Evolutionary conservation across 306 rosid species (phyloP).

Genomic region (Mucuna pruriens): DNA sequence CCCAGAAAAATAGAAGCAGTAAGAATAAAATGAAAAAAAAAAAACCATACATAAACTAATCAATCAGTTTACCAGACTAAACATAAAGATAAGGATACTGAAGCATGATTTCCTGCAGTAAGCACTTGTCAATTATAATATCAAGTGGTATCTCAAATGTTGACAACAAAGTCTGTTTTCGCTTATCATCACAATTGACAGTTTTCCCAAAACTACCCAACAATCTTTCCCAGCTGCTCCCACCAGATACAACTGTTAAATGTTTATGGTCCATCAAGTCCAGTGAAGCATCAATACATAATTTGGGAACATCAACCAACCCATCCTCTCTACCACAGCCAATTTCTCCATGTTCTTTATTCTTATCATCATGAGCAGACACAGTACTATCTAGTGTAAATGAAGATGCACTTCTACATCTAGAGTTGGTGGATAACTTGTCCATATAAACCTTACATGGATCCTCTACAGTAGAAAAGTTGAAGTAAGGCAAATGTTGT

Average conservation of each 20-base stretch:
- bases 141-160: slow-evolving; percentile 86
- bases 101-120: slow-evolving; percentile 84
- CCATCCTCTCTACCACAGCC: slow-evolving; percentile 42
- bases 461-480: slow-evolving; percentile 75
- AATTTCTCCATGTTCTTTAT: slow-evolving; percentile 41
- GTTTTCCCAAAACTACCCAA: slow-evolving; percentile 56
- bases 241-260: slow-evolving; percentile 63
- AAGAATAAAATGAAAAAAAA: slow-evolving; percentile 14
- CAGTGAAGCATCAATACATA: slow-evolving; percentile 44
- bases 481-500: slow-evolving; percentile 60
- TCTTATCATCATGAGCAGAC: slow-evolving; percentile 42
- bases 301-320: slow-evolving; percentile 42
- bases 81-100: slow-evolving; percentile 78
- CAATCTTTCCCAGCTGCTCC: slow-evolving; percentile 90
- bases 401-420: slow-evolving; percentile 38
- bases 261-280: slow-evolving; percentile 43
- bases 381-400: slow-evolving; percentile 42
- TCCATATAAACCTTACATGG: slow-evolving; percentile 70
- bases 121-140: slow-evolving; percentile 86
- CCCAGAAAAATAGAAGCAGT: slow-evolving; percentile 22
- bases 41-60: slow-evolving; percentile 18
- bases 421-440: slow-evolving; percentile 45
- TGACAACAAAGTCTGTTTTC: slow-evolving; percentile 42
- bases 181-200: slow-evolving; percentile 43
- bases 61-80: slow-evolving; percentile 13